A percentile compares a stretch with the other conserved stretches of the same genome.
These are phyloP conservation scores for Lepidopterella palustris DNA, from an alignment of 495 filamentous ascomycete genomes.

Conservation along the genomic window DNA sequence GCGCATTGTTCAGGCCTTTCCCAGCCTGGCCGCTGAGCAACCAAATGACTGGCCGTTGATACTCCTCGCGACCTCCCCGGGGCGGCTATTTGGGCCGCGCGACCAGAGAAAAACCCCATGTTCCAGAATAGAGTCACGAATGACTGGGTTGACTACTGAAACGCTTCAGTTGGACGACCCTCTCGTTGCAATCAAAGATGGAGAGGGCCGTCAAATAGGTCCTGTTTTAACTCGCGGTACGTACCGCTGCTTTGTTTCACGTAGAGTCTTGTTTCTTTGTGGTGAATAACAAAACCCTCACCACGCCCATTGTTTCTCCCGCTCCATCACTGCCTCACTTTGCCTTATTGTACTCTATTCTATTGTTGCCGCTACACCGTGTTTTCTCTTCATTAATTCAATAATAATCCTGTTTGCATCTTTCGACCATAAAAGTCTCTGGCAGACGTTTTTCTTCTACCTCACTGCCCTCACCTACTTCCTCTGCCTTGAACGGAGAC, in stretches of 20 bases:
- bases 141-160: conserved; percentile 26
- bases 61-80: conserved; percentile 9
- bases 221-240: conserved; percentile 28
- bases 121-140: conserved; percentile 28
- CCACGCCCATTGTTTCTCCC: conserved; percentile 1
- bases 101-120: conserved; percentile 10
- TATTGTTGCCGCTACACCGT: conserved; percentile 20
- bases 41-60: conserved; percentile 26
- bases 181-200: conserved; percentile 19
- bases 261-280: background rate
- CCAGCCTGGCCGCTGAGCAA: conserved; percentile 15
- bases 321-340: conserved; percentile 6
- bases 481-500: too few relatives aligned
- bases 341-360: conserved; percentile 4
- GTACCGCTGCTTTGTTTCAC: conserved; percentile 28
- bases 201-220: conserved; percentile 24
- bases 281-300: conserved; percentile 13
- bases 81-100: conserved; percentile 26
- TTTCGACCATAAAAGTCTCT: conserved; percentile 19
- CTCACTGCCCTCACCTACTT: background rate
- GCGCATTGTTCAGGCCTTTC: conserved; percentile 21
- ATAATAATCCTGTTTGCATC: conserved; percentile 17
- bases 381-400: conserved; percentile 10
- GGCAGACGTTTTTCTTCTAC: conserved; percentile 18
- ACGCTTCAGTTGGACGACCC: conserved; percentile 21